These are phyloP conservation scores for Senecio squalidus DNA, from an alignment of 140 eudicot species.

Conservation along the genomic window DNA sequence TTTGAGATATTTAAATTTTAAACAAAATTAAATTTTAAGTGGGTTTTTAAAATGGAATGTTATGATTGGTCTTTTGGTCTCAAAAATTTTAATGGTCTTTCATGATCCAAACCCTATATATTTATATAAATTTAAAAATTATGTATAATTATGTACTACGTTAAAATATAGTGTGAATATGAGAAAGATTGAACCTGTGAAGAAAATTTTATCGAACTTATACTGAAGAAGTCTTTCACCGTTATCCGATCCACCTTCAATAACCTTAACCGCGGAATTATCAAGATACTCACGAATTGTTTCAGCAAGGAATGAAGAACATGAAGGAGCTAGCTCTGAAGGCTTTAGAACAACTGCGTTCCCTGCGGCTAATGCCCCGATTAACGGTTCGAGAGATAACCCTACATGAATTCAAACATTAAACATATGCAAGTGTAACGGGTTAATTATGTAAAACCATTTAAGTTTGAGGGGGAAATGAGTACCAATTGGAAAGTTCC, in stretches of 20 bases:
- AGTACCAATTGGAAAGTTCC: slow-evolving; percentile 91
- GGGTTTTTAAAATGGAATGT: no score
- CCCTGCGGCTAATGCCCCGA: slow-evolving; percentile 90
- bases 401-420: slow-evolving; percentile 46
- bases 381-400: slow-evolving; percentile 64
- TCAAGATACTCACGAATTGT: slow-evolving; percentile 51
- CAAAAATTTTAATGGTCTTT: no score
- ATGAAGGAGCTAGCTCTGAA: slow-evolving; percentile 72
- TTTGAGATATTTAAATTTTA: no score
- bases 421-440: no score
- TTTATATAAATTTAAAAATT: no score
- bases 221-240: slow-evolving; percentile 47
- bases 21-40: no score
- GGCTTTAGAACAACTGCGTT: slow-evolving; percentile 72
- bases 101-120: slow-evolving; percentile 48
- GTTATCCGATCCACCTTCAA: slow-evolving; percentile 60
- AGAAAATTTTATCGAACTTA: slow-evolving; percentile 85
- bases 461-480: slow-evolving; percentile 4
- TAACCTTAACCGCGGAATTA: slow-evolving; percentile 49
- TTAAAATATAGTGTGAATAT: no score
- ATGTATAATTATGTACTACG: no score
- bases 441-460: neutral
- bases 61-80: no score
- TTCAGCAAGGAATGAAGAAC: slow-evolving; percentile 49
- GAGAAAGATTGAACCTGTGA: slow-evolving; percentile 46